These are phyloP conservation scores for Tolypocladium tundrense DNA, from an alignment of 2,329 filamentous ascomycete genomes.

Conservation along the genomic window DNA sequence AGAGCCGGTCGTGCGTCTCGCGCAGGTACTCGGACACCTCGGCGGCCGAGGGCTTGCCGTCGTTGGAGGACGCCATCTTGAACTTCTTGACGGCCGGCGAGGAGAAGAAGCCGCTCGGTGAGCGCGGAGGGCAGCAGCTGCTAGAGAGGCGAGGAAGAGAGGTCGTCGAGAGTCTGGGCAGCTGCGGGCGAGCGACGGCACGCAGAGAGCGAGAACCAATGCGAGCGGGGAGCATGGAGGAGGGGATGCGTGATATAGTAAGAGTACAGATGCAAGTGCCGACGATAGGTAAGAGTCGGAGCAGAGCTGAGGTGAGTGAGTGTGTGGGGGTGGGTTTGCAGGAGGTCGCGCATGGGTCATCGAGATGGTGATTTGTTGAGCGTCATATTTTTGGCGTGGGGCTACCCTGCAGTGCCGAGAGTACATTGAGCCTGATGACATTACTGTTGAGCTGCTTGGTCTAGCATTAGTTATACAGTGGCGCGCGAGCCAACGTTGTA, in stretches of 20 bases:
- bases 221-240: slow-evolving; percentile 1
- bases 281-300: background rate
- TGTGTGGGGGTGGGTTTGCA: background rate
- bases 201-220: background rate
- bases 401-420: background rate
- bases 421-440: too few relatives aligned
- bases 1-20: slow-evolving; percentile 56
- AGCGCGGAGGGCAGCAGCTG: slow-evolving; percentile 3
- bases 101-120: background rate
- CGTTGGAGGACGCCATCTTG: slow-evolving; percentile 2
- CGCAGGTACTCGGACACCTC: slow-evolving; percentile 36
- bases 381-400: background rate
- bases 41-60: background rate
- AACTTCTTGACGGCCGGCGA: background rate
- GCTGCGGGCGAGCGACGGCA: background rate
- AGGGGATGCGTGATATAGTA: background rate
- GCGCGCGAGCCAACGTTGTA: too few relatives aligned
- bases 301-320: background rate
- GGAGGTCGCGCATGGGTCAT: background rate
- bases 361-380: background rate
- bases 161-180: background rate
- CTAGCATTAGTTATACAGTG: too few relatives aligned
- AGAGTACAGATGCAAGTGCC: background rate
- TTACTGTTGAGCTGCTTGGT: too few relatives aligned
- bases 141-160: background rate